Evolutionary conservation across 2,329 filamentous ascomycete species (phyloP).

Genomic region (Stemphylium lycopersici): DNA sequence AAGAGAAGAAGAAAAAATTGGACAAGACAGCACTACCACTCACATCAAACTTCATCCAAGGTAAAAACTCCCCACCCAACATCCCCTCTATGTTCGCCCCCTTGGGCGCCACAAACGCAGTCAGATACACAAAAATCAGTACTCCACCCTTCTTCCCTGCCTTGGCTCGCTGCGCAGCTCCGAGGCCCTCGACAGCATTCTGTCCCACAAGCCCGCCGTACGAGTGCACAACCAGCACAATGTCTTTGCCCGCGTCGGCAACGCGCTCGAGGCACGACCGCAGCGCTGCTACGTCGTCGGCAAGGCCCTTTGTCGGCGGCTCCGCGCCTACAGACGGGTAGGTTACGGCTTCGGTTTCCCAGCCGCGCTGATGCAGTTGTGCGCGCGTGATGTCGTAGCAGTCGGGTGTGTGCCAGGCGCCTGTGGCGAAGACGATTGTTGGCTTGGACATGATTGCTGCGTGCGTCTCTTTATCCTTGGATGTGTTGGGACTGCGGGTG

Average conservation of each 20-base stretch:
- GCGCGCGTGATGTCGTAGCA: conserved; percentile 2
- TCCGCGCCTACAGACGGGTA: conserved; percentile 7
- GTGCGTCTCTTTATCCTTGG: too few relatives aligned
- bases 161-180: neutral
- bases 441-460: neutral
- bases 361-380: conserved; percentile 5
- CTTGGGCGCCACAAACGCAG: conserved; percentile 6
- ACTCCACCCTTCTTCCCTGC: conserved; percentile 3
- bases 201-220: conserved; percentile 7
- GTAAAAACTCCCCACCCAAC: conserved; percentile 2
- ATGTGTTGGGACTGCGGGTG: neutral
- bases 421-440: neutral
- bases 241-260: conserved; percentile 5
- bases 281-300: neutral
- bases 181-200: neutral
- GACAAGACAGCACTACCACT: neutral
- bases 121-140: conserved; percentile 3
- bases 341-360: conserved; percentile 4
- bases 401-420: conserved; percentile 2
- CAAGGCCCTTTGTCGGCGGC: conserved; percentile 7
- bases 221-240: conserved; percentile 3
- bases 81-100: neutral
- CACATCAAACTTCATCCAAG: conserved; percentile 8
- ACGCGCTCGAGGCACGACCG: conserved; percentile 1
- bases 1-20: too few relatives aligned